These are phyloP conservation scores for Colletotrichum costaricense DNA, from an alignment of 2,329 filamentous ascomycete genomes.

Conservation along the genomic window DNA sequence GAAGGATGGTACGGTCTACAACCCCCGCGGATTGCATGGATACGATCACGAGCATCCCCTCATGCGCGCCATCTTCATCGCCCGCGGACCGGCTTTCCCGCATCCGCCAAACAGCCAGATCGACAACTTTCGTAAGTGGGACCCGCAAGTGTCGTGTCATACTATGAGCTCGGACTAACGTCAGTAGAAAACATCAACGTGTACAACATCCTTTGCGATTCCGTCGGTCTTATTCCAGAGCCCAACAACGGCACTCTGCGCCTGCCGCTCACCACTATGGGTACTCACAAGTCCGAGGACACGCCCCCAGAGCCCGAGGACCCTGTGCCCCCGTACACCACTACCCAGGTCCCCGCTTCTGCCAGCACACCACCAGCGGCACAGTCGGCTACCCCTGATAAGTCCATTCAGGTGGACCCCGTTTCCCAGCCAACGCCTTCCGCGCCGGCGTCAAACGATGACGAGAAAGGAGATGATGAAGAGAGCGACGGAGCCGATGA, in stretches of 20 bases:
- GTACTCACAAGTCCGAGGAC: constrained; percentile 67
- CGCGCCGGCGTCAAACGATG: constrained; percentile 27
- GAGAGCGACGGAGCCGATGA: constrained; percentile 41
- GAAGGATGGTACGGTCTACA: constrained; percentile 74
- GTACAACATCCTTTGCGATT: constrained; percentile 95
- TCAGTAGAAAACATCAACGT: constrained; percentile 87
- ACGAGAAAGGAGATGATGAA: constrained; percentile 14
- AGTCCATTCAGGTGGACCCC: constrained; percentile 39
- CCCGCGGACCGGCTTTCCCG: constrained; percentile 90
- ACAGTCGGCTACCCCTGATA: constrained; percentile 25
- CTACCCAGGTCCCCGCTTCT: constrained; percentile 31
- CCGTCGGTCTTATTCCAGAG: constrained; percentile 76
- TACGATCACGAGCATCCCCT: constrained; percentile 95
- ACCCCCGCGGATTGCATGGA: constrained; percentile 88
- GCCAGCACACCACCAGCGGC: constrained; percentile 23
- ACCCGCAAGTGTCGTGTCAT: not conserved
- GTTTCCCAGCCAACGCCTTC: constrained; percentile 38
- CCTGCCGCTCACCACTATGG: constrained; percentile 73
- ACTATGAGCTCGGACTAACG: constrained; percentile 40
- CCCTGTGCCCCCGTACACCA: constrained; percentile 51
- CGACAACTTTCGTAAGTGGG: constrained; percentile 82
- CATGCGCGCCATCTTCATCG: constrained; percentile 96
- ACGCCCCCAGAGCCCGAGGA: constrained; percentile 64
- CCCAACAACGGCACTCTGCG: constrained; percentile 91
- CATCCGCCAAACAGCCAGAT: constrained; percentile 84